These are phyloP conservation scores for Corrigiola litoralis DNA, from an alignment of 179 eudicot genomes.

Conservation along the genomic window DNA sequence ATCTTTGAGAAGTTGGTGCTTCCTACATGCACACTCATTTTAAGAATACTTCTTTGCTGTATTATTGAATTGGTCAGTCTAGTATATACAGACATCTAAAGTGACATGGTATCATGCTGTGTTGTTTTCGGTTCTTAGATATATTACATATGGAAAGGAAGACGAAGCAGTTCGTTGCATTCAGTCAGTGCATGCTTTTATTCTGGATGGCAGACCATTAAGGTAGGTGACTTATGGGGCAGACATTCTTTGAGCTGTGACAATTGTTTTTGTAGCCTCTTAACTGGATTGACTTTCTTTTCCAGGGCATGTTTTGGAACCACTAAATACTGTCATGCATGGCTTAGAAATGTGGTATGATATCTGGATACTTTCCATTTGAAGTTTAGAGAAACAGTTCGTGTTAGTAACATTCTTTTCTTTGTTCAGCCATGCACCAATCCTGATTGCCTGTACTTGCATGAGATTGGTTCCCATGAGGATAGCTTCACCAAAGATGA, in stretches of 20 bases:
- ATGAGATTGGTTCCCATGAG: constrained; percentile 83
- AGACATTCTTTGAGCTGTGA: not conserved
- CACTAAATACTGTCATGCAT: constrained; percentile 97
- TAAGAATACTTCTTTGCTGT: no score
- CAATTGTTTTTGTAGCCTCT: not conserved
- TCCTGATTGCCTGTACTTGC: constrained; percentile 87
- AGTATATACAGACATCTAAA: not conserved
- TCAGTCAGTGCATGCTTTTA: constrained; percentile 86
- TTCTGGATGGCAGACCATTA: constrained; percentile 70
- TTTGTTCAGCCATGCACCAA: constrained; percentile 81
- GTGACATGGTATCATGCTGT: not conserved
- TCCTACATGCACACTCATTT: no score
- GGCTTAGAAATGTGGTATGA: constrained; percentile 89
- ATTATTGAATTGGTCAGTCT: no score
- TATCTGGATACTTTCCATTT: not conserved
- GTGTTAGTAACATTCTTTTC: not conserved
- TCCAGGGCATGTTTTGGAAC: constrained; percentile 98
- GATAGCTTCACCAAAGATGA: constrained; percentile 98
- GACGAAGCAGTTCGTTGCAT: constrained; percentile 97
- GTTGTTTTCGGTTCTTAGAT: constrained; percentile 38
- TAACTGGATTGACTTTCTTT: constrained; percentile 14
- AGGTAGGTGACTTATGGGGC: constrained; percentile 40
- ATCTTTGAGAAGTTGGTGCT: no score
- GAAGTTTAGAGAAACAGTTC: not conserved
- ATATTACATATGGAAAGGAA: constrained; percentile 83